phyloP scores from a whole-genome alignment of 2,329 filamentous ascomycete genomes.

The Diatrype stigma region DNA sequence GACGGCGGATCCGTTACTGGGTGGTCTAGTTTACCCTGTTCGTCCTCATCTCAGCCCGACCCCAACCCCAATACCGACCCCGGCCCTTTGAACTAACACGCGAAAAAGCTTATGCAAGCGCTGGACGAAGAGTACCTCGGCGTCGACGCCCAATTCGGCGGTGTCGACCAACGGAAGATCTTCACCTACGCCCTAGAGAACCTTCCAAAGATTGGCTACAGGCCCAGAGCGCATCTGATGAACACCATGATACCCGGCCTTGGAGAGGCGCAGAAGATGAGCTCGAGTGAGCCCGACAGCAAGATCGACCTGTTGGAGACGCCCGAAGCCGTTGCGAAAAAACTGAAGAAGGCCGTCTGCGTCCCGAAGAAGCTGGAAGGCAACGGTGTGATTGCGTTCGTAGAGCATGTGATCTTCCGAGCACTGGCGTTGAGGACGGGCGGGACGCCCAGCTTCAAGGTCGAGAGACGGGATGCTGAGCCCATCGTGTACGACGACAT shows the following conservation, averaged over 20 bases:
- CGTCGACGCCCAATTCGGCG: slow-evolving; percentile 86
- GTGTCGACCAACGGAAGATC: slow-evolving; percentile 82
- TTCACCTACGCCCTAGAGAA: slow-evolving; percentile 83
- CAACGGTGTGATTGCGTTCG: slow-evolving; percentile 82
- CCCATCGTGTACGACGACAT: slow-evolving; percentile 77
- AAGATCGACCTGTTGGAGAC: slow-evolving; percentile 93
- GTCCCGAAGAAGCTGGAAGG: slow-evolving; percentile 72
- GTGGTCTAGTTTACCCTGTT: slow-evolving; percentile 75
- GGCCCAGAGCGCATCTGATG: slow-evolving; percentile 63
- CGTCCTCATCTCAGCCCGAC: slow-evolving; percentile 20
- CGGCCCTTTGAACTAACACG: not conserved
- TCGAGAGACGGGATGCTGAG: slow-evolving; percentile 64
- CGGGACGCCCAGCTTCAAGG: slow-evolving; percentile 59
- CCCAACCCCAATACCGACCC: not conserved
- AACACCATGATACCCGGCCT: slow-evolving; percentile 90
- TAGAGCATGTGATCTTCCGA: slow-evolving; percentile 82
- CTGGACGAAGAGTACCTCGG: slow-evolving; percentile 86
- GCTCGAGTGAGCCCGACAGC: slow-evolving; percentile 67
- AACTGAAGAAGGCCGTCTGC: slow-evolving; percentile 80
- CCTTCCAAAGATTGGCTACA: slow-evolving; percentile 81
- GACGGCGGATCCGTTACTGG: slow-evolving; percentile 68
- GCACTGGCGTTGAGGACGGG: slow-evolving; percentile 58
- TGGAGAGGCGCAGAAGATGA: slow-evolving; percentile 79
- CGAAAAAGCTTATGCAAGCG: slow-evolving; percentile 59
- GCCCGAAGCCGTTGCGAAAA: slow-evolving; percentile 70